Percentiles rank a stretch among this genome's conserved stretches.
Evolutionary conservation across 73 alveolate genomes (phyloP).

Genomic region (Blepharisma stoltei): DNA sequence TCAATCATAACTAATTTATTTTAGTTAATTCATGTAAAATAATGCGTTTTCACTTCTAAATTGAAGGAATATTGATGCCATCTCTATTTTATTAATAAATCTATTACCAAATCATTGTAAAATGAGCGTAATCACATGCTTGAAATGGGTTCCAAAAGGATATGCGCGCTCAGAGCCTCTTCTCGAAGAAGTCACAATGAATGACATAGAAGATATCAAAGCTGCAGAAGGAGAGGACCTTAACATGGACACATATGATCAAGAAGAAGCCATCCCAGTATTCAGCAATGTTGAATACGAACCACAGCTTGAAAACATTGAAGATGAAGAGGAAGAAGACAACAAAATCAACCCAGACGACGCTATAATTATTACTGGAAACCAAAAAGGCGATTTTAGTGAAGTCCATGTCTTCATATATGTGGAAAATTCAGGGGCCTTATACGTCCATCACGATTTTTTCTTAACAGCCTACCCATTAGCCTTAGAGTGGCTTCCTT

Average conservation of each 20-base stretch:
- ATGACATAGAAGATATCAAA: constrained; percentile 30
- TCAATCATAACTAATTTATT: too few relatives aligned
- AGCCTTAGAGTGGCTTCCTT: constrained; percentile 88
- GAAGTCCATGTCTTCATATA: constrained; percentile 88
- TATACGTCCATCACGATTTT: constrained; percentile 96
- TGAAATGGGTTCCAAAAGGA: constrained; percentile 83
- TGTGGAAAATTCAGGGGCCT: constrained; percentile 87
- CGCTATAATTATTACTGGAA: constrained; percentile 84
- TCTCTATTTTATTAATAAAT: too few relatives aligned
- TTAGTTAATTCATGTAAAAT: too few relatives aligned
- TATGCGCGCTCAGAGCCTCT: constrained; percentile 53
- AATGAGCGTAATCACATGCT: constrained; percentile 62
- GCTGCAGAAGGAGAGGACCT: constrained; percentile 17
- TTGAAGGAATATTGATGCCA: too few relatives aligned
- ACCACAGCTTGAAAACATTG: constrained; percentile 61
- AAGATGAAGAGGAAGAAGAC: constrained; percentile 88
- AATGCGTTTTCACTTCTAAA: too few relatives aligned
- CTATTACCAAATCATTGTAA: neutral
- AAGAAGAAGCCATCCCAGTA: constrained; percentile 49
- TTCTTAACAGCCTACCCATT: constrained; percentile 90
- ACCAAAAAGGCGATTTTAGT: constrained; percentile 89
- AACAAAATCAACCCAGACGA: constrained; percentile 86
- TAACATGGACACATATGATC: constrained; percentile 48
- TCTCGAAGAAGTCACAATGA: neutral
- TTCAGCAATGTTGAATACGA: constrained; percentile 36